Evolutionary conservation across 129 eudicot species (phyloP), one percentile per base, ranked within the genome.

Genomic region (Apium graveolens): DNA sequence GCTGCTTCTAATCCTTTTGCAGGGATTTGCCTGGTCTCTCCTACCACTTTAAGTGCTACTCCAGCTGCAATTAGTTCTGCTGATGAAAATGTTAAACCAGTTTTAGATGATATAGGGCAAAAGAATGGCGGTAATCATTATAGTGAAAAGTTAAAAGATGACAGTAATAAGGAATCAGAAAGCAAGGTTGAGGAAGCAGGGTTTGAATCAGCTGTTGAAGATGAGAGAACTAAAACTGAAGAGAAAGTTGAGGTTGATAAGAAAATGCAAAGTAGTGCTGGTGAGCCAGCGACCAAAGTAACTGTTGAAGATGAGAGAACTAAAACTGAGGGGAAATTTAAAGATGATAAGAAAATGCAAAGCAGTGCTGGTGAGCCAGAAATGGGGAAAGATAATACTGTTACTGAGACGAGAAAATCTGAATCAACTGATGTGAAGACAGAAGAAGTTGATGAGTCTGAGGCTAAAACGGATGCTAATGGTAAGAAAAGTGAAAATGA

Each of bases 1-100:
- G 81, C 91, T 27, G 79, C 96, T 76, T 82, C 98, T 65, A 82
- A 95, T 71, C 97, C 98, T 38, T 95, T 95, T 82, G 97, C 97
- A 42, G 87, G 86, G 44, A 87, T 91, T 66, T 79, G 85, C 41
- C 82, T 95, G 83, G 84, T 88, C 53, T 86, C 97, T 73, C 83
- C 94, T 57, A 27, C 86, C 37, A 73, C 34, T 45, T 18, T 85
- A 78, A 78, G 79, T 76, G 78, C 70, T 32, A 46, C 81, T 62
- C 44, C 79, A 29, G 65, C 29, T 51, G 68, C 21, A 11, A 69
- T 51, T 75, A 75, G 46, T 48, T 31, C 78, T 49, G 57, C 77
- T 44, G 60, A 7, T 0, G 60, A 44, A 73, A 73, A n/a, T 49
- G 35, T 29, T 41, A 73, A 73, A 74, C 16, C n/a, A 27, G 77